Base-by-base conservation (phyloP, 805 yeast species). In the Hanseniaspora vineae region DNA sequence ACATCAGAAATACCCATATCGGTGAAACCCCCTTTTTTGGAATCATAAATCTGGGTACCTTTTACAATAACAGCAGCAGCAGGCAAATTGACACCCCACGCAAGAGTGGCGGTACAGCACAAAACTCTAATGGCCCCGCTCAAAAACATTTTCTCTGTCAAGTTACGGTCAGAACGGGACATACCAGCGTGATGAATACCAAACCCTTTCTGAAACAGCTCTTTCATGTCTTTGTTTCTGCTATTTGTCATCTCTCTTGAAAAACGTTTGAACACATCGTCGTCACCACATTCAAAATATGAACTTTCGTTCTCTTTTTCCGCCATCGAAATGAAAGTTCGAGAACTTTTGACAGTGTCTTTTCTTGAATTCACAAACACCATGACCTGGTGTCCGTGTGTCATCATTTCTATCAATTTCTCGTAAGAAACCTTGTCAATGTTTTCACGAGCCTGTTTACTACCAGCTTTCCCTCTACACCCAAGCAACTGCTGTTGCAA, bases 71-170 rank as follows among this genome's bases (percentile, higher is more conserved):
- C 99, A 39, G 88, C 96, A 1, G 96, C 97, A 6, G 98, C 98
- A 1, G 99, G 98, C 50, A 92, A 70, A 60, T 92, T 92, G 17
- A 92, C 97, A 75, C 99, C 99, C 99, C 99, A 92, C 0, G 99
- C 99, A 50, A 92, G 75, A 0, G 99, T 92, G 0, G 98, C 95
- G 2, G 99, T 92, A 73, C 96, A 88, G 57, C 95, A 84, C 15
- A 92, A 67, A 0, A 92, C 97, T 50, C 81, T 84, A 52, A 92
- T 82, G 0, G 88, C 84, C 40, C 98, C 97, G 31, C 72, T 68
- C 31, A 80, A 70, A 60, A 92, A 92, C 82, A 90, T 76, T 58
- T 80, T 81, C 57, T 94, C 98, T 0, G 94, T 82, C 46, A 88
- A 60, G 58, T 88, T 89, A 58, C 99, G 76, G 58, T 92, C 99